These are phyloP conservation scores for Tephrocybe sp. DNA, from an alignment of 768 basidiomycete species.

Conservation along the genomic window DNA sequence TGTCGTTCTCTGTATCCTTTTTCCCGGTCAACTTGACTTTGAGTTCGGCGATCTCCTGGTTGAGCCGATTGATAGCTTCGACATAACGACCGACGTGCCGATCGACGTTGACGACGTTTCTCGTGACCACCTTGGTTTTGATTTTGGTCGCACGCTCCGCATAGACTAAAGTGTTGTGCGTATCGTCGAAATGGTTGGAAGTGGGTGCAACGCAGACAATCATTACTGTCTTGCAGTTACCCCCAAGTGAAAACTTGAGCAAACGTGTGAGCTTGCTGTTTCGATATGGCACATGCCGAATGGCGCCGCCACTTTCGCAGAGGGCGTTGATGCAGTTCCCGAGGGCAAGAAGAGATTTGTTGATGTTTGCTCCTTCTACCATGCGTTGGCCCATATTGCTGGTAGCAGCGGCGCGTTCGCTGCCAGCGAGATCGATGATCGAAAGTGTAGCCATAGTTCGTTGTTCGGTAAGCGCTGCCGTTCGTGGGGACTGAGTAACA, in stretches of 20 bases:
- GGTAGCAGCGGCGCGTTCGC: constrained; percentile 94
- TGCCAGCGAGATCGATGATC: constrained; percentile 97
- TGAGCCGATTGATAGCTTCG: constrained; percentile 89
- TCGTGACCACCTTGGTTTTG: constrained; percentile 94
- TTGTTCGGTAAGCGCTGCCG: constrained; percentile 80
- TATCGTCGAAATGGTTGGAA: constrained; percentile 95
- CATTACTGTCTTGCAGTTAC: constrained; percentile 99
- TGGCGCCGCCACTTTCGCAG: constrained; percentile 87
- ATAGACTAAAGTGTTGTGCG: constrained; percentile 96
- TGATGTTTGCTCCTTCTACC: constrained; percentile 99
- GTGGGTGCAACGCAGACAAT: constrained; percentile 97
- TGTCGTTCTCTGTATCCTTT: constrained; percentile 59
- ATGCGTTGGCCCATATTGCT: constrained; percentile 97
- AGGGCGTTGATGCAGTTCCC: constrained; percentile 99
- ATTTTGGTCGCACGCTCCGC: constrained; percentile 98
- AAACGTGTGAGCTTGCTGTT: constrained; percentile 98
- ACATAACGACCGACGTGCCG: constrained; percentile 95
- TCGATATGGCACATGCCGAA: constrained; percentile 92
- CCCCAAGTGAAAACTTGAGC: constrained; percentile 96
- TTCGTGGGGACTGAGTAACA: constrained; percentile 83
- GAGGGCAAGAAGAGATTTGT: constrained; percentile 95
- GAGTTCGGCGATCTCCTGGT: constrained; percentile 79
- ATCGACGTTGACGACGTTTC: constrained; percentile 94
- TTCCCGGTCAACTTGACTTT: constrained; percentile 84
- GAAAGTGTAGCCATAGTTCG: constrained; percentile 88